Evolutionary conservation across 2,329 filamentous ascomycete species (phyloP).

Genomic region (Exophiala sideris): DNA sequence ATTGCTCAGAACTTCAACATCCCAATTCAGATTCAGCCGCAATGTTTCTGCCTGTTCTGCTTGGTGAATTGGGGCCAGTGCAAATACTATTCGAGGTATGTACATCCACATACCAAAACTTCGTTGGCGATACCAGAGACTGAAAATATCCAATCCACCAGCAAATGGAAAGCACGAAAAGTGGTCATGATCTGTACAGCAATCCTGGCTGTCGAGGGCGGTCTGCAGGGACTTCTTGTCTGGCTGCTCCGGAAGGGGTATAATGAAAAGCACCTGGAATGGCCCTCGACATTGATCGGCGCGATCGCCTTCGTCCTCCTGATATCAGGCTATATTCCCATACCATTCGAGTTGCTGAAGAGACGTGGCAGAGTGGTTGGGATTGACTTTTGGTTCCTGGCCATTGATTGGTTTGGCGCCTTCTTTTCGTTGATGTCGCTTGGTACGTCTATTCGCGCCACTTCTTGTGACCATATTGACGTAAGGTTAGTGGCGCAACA

Average conservation of each 20-base stretch:
- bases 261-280: neutral
- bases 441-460: neutral
- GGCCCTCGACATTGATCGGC: neutral
- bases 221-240: neutral
- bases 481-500: neutral
- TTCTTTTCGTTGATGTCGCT: conserved; percentile 2
- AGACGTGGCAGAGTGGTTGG: neutral
- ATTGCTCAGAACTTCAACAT: conserved; percentile 1
- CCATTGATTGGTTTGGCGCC: neutral
- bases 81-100: neutral
- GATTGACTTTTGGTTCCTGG: neutral
- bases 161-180: neutral
- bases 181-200: neutral
- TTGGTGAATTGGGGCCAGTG: neutral
- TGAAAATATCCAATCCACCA: neutral
- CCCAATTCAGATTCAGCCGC: neutral
- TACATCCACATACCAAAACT: neutral
- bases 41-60: conserved; percentile 1
- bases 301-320: neutral
- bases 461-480: neutral
- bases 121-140: neutral
- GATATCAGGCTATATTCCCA: neutral
- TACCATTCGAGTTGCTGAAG: neutral
- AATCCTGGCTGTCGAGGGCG: neutral
- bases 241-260: neutral